Evolutionary conservation across 176 grass and related monocot species (phyloP).

Genomic region (Aegilops umbellulata): DNA sequence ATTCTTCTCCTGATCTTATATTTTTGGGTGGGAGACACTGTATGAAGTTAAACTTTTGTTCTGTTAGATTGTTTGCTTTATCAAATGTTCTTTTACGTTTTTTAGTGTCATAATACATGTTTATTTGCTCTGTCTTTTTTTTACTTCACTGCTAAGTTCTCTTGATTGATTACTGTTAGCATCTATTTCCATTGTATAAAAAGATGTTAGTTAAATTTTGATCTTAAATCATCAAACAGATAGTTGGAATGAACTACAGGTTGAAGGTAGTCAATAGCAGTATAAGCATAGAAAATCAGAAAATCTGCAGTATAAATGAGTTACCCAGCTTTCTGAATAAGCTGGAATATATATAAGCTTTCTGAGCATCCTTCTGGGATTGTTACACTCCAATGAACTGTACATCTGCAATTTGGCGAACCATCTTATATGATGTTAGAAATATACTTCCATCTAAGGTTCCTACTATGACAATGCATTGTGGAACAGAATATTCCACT

Average conservation of each 20-base stretch:
- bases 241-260: slow-evolving; percentile 2
- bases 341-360: neutral
- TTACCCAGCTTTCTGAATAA: slow-evolving; percentile 5
- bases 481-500: slow-evolving; percentile 22
- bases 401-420: neutral
- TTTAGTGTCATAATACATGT: slow-evolving; percentile 1
- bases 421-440: neutral
- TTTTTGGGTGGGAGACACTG: neutral
- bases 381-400: slow-evolving; percentile 3
- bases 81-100: slow-evolving; percentile 28
- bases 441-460: neutral
- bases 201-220: neutral
- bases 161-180: slow-evolving; percentile 10
- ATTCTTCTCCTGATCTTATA: slow-evolving; percentile 29
- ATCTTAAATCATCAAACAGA: slow-evolving; percentile 3
- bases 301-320: neutral
- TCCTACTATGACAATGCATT: neutral
- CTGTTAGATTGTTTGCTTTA: slow-evolving; percentile 8
- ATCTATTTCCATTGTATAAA: slow-evolving; percentile 10
- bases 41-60: neutral
- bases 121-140: slow-evolving; percentile 17
- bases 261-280: neutral
- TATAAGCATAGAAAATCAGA: neutral
- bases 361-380: neutral
- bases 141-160: slow-evolving; percentile 10